Conservation (phyloP, 805 yeast genomes). For the Sungouiozyma intestinalis region DNA sequence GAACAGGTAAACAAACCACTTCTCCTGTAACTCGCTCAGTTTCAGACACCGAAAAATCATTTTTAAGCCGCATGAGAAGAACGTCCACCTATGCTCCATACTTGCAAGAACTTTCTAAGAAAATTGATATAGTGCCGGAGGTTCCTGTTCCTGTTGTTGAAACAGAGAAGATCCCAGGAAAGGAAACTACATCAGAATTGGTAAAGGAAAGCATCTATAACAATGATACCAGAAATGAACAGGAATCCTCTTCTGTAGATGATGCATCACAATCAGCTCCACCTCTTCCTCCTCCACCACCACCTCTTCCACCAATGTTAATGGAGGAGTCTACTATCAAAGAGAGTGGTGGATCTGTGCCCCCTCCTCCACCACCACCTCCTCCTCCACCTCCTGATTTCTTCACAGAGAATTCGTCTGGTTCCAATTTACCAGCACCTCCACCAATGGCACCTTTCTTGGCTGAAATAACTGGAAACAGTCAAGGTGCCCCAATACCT, state of each 20-base stretch:
- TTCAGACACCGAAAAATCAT: constrained; percentile 12
- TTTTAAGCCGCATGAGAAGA: constrained; percentile 24
- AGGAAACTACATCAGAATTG: neutral
- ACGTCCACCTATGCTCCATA: constrained; percentile 16
- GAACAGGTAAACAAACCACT: constrained; percentile 14
- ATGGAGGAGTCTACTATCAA: neutral
- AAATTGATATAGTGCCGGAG: constrained; percentile 8
- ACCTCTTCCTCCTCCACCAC: constrained; percentile 22
- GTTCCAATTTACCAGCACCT: constrained; percentile 11
- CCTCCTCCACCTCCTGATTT: constrained; percentile 29
- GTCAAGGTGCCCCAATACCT: constrained; percentile 5
- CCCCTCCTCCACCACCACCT: constrained; percentile 13
- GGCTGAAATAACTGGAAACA: constrained; percentile 13
- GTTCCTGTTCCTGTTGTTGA: constrained; percentile 1
- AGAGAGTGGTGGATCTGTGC: neutral
- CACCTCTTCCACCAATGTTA: constrained; percentile 4
- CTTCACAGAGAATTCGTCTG: constrained; percentile 24
- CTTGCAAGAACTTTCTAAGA: constrained; percentile 19
- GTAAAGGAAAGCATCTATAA: neutral
- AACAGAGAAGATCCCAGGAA: neutral
- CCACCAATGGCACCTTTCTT: constrained; percentile 10
- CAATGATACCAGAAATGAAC: neutral
- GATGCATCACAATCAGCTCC: constrained; percentile 8
- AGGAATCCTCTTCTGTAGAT: neutral
- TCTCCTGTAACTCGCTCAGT: constrained; percentile 3